Evolutionary conservation across 345 rosid genomes (phyloP).

Genomic region (Rhodamnia argentea): DNA sequence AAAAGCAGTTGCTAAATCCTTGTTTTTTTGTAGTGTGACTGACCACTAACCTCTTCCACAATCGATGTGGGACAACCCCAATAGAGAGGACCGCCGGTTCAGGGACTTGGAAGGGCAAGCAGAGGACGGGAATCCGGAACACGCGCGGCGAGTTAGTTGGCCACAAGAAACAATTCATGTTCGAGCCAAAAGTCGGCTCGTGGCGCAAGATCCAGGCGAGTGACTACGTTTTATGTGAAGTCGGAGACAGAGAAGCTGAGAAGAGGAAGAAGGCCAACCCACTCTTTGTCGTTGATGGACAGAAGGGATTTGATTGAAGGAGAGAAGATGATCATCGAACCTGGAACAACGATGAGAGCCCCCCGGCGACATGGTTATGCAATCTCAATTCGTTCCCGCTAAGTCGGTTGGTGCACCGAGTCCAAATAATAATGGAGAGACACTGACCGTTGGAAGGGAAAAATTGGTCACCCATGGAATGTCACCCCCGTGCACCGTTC

Average conservation of each 20-base stretch:
- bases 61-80: too few relatives aligned
- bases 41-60: too few relatives aligned
- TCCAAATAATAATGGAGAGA: neutral
- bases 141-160: too few relatives aligned
- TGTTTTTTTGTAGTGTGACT: too few relatives aligned
- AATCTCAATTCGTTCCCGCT: neutral
- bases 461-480: neutral
- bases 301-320: neutral
- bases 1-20: too few relatives aligned
- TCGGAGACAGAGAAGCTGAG: neutral
- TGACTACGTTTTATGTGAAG: neutral
- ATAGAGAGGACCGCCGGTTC: too few relatives aligned
- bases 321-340: neutral
- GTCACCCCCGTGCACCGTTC: neutral
- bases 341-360: neutral
- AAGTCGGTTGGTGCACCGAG: neutral
- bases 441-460: neutral
- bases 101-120: too few relatives aligned
- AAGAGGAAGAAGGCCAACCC: neutral
- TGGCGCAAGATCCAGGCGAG: neutral
- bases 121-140: too few relatives aligned
- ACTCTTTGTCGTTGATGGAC: neutral
- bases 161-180: too few relatives aligned
- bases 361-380: neutral
- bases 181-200: too few relatives aligned